A percentile compares a stretch with the other conserved stretches of the same genome.
These are phyloP conservation scores for Dryas octopetala DNA, from an alignment of 306 rosid species.

Conservation along the genomic window DNA sequence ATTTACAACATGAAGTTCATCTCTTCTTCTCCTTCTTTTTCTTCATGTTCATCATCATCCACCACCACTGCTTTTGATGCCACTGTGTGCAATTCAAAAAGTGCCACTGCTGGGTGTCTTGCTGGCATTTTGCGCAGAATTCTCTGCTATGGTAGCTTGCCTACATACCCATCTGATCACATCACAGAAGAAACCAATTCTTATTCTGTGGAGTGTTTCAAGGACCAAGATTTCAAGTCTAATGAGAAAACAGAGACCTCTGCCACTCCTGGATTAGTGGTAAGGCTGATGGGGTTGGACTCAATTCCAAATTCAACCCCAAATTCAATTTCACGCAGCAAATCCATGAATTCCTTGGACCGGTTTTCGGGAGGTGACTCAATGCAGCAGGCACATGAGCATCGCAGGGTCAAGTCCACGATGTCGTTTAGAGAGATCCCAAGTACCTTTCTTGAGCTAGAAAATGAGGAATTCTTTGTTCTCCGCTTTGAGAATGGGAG, in stretches of 20 bases:
- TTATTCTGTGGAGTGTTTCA: conserved; percentile 10
- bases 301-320: conserved; percentile 36
- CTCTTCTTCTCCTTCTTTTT: conserved; percentile 42
- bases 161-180: conserved; percentile 70
- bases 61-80: conserved; percentile 31
- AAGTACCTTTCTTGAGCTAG: conserved; percentile 41
- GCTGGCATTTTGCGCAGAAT: conserved; percentile 63
- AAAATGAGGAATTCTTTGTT: conserved; percentile 59
- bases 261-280: conserved; percentile 61
- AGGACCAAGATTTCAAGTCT: conserved; percentile 30
- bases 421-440: conserved; percentile 62
- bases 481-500: conserved; percentile 57
- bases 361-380: conserved; percentile 33
- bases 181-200: conserved; percentile 37
- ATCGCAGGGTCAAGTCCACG: conserved; percentile 49
- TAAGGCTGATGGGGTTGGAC: conserved; percentile 87
- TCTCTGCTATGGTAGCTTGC: conserved; percentile 71
- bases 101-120: conserved; percentile 56
- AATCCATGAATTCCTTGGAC: conserved; percentile 63
- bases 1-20: conserved; percentile 47
- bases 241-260: conserved; percentile 19
- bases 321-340: conserved; percentile 43
- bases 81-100: conserved; percentile 52
- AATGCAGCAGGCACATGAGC: conserved; percentile 29
- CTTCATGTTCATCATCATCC: conserved; percentile 44